Evolutionary conservation across 2,329 filamentous ascomycete species (phyloP).

Genomic region (Akanthomyces dipterigenus): DNA sequence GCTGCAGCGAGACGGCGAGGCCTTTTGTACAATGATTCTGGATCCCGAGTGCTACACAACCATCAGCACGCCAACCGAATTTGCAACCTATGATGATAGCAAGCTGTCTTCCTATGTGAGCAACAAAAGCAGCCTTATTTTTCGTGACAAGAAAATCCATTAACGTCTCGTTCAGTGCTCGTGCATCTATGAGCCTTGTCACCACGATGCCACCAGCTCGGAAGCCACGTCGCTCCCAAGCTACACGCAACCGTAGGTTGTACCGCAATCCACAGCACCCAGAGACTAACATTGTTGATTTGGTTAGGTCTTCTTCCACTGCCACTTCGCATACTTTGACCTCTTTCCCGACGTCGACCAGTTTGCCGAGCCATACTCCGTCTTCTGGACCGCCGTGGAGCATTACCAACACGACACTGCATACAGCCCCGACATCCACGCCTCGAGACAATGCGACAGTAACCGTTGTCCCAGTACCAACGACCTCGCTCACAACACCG

Average conservation of each 20-base stretch:
- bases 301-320: not conserved
- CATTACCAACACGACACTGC: not conserved
- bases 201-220: not conserved
- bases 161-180: not conserved
- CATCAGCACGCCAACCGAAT: slow-evolving; percentile 22
- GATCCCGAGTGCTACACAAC: slow-evolving; percentile 15
- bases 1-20: slow-evolving; percentile 19
- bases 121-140: not conserved
- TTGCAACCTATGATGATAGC: slow-evolving; percentile 22
- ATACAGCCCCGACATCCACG: not conserved
- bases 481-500: not conserved
- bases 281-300: not conserved
- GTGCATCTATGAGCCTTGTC: slow-evolving; percentile 5
- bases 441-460: not conserved
- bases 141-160: not conserved
- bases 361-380: not conserved
- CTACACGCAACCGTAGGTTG: not conserved
- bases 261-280: not conserved
- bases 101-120: slow-evolving; percentile 27
- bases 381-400: not conserved
- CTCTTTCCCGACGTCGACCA: not conserved
- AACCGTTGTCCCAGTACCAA: not conserved
- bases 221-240: not conserved
- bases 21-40: slow-evolving; percentile 25
- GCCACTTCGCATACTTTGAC: not conserved